Conservation (phyloP, 495 filamentous ascomycete species). For the Penicillium alfredii region DNA sequence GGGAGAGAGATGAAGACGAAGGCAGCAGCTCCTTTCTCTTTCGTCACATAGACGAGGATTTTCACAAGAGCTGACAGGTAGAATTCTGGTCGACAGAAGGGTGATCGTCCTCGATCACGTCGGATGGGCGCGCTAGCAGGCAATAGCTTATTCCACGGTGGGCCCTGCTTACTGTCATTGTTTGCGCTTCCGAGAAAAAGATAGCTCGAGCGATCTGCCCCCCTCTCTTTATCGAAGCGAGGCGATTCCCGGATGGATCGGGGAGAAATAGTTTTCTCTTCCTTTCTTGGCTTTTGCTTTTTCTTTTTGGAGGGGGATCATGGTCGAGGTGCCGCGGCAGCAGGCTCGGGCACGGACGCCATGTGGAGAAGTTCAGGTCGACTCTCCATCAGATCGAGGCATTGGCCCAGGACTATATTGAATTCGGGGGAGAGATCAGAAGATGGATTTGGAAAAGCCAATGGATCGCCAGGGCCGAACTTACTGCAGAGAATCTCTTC, state of each 20-base stretch:
- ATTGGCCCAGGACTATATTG: constrained; percentile 58
- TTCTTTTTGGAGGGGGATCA: constrained; percentile 5
- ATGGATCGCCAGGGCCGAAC: constrained; percentile 23
- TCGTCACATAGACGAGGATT: too few species aligned
- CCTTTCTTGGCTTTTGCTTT: background rate
- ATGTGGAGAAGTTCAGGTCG: constrained; percentile 29
- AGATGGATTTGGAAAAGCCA: background rate
- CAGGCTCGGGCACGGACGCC: constrained; percentile 15
- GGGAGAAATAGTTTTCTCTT: background rate
- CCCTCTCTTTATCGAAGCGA: too few species aligned
- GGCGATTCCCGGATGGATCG: too few species aligned
- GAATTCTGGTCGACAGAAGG: too few species aligned
- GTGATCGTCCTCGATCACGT: too few species aligned
- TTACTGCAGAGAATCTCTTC: constrained; percentile 81
- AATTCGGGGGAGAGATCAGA: too few species aligned
- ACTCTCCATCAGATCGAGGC: constrained; percentile 51
- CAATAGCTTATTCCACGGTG: constrained; percentile 22
- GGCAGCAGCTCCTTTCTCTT: too few species aligned
- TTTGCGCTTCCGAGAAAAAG: too few species aligned
- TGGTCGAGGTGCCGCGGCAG: constrained; percentile 20
- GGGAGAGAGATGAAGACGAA: too few species aligned
- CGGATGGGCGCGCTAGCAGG: constrained; percentile 23
- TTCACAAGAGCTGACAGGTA: too few species aligned
- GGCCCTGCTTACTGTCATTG: constrained; percentile 2
- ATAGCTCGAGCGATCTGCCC: too few species aligned